Base-by-base conservation (phyloP, 1,139 yeast genomes). In the Pichia sp. region DNA sequence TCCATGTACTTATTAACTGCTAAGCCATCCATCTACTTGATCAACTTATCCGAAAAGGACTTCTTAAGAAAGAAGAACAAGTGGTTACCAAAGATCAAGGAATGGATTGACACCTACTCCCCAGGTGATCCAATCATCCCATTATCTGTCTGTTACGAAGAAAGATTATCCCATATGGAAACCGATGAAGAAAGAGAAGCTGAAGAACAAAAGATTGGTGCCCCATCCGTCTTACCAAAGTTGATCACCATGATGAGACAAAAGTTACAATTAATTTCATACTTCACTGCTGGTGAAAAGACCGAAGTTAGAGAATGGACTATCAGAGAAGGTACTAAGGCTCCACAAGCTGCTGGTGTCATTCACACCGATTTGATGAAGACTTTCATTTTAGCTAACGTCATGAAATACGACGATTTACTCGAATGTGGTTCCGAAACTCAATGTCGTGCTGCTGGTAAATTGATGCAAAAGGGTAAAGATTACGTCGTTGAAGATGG, bases 11-110 rank as follows among this genome's bases (percentile, higher is more conserved):
- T 85, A 66, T 79, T 91, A 67, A 90, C 98, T 39, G 98, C 98
- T 59, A 91, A 93, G 75, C 96, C 98, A 63, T 83, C 95, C 65
- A 91, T 93, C 66, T 93, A 91, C 75, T 81, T 93, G 67, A 87
- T 94, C 66, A 93, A 93, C 76, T 77, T 93, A 68, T 85, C 95
- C 40, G 99, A 94, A 77, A 85, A 76, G 62, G 99, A 94, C 70
- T 93, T 85, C 72, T 77, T 90, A 63, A 87, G 99, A 77, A 93
- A 91, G 83, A 93, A 93, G 87, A 93, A 94, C 79, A 93, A 93
- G 84, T 86, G 89, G 70, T 77, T 93, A 69, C 72, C 85, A 54
- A 83, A 77, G 67, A 91, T 93, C 70, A 93, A 93, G 76, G 91
- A 91, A 76, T 93, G 99, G 99, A 87, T 94, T 64, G 98, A 94